Conservation (phyloP, 176 grass and related monocot genomes). For the Eragrostis curvula region DNA sequence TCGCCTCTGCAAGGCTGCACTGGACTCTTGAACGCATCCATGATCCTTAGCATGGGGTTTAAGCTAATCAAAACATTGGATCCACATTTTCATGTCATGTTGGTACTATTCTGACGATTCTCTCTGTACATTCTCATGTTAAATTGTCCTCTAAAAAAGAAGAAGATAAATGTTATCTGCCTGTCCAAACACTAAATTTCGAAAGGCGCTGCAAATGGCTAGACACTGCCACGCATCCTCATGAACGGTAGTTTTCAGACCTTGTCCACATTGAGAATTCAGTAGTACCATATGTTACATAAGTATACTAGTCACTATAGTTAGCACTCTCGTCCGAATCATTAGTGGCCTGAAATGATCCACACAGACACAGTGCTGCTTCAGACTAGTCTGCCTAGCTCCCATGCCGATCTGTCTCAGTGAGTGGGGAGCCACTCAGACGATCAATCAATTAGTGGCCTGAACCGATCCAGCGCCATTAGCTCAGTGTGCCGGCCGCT, state of each 20-base stretch:
- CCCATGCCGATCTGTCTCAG: constrained; percentile 10
- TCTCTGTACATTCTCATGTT: background rate
- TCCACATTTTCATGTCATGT: background rate
- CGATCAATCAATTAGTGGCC: constrained; percentile 40
- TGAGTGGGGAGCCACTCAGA: constrained; percentile 38
- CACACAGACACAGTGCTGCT: constrained; percentile 14
- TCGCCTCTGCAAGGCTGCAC: background rate
- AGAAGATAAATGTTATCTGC: background rate
- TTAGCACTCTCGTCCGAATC: background rate
- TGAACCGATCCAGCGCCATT: constrained; percentile 13
- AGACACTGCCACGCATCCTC: background rate
- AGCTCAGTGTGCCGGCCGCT: constrained; percentile 14
- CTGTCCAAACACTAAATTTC: too few species aligned
- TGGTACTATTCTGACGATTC: background rate
- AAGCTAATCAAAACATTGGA: background rate
- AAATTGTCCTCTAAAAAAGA: background rate
- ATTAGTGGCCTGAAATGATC: background rate
- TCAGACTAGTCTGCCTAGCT: constrained; percentile 16
- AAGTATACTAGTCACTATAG: background rate
- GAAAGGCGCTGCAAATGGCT: background rate
- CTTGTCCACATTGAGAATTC: background rate
- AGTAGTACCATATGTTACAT: constrained; percentile 37
- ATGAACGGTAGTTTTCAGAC: background rate
- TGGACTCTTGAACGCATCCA: background rate
- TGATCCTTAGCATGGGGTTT: constrained; percentile 7